These are phyloP conservation scores for Senna siamea DNA, from an alignment of 306 rosid species.

Conservation along the genomic window DNA sequence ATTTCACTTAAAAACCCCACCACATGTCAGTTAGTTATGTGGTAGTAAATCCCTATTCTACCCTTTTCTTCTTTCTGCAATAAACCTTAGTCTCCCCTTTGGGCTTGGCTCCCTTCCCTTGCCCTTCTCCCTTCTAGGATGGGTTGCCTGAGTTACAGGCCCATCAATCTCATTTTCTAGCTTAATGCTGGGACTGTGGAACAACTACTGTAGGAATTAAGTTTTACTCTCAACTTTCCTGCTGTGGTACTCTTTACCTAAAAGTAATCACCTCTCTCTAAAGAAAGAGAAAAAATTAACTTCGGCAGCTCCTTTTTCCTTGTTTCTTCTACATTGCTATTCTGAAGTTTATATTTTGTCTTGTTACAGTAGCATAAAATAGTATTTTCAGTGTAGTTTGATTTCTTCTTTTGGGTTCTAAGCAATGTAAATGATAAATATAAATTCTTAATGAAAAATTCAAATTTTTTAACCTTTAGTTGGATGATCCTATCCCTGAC, in stretches of 20 bases:
- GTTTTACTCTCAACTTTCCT: slow-evolving; percentile 28
- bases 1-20: no score
- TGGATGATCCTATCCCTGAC: neutral
- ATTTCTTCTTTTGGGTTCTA: neutral
- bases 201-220: neutral
- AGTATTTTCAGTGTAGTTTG: neutral
- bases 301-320: neutral
- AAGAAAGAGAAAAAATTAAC: neutral
- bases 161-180: no score
- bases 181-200: slow-evolving; percentile 18
- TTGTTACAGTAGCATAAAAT: neutral
- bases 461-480: neutral
- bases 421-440: slow-evolving; percentile 29
- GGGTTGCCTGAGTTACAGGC: no score
- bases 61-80: no score
- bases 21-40: no score
- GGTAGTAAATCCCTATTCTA: no score
- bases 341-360: slow-evolving; percentile 11
- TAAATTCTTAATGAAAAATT: neutral
- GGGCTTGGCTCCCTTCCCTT: no score
- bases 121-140: no score
- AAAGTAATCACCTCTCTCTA: neutral
- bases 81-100: no score
- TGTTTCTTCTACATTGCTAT: slow-evolving; percentile 10
- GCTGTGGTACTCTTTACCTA: slow-evolving; percentile 2